A percentile compares a stretch with the other conserved stretches of the same genome.
These are phyloP conservation scores for Articulospora tetracladia DNA, from an alignment of 495 filamentous ascomycete genomes.

Conservation along the genomic window DNA sequence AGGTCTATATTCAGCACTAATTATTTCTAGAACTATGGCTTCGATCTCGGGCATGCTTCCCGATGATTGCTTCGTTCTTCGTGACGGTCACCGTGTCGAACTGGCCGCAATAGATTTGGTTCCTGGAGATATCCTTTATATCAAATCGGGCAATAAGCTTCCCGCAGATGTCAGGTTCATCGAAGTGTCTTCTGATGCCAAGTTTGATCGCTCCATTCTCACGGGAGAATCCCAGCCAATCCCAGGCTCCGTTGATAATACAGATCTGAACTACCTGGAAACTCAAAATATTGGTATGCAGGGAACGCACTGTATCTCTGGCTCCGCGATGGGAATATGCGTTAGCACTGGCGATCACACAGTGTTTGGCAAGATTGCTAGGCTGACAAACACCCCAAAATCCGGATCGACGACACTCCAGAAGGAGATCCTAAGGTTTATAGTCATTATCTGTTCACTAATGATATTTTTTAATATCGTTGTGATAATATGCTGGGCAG, in stretches of 20 bases:
- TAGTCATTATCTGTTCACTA: conserved; percentile 56
- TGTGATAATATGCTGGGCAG: conserved; percentile 55
- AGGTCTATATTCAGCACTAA: too few relatives aligned
- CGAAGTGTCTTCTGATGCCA: conserved; percentile 57
- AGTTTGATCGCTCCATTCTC: conserved; percentile 68
- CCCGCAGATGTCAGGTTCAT: conserved; percentile 66
- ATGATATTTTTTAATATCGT: conserved; percentile 49
- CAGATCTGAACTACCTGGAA: conserved; percentile 70
- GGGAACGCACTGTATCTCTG: conserved; percentile 65
- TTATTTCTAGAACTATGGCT: conserved; percentile 42
- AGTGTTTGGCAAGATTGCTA: conserved; percentile 52
- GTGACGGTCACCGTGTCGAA: conserved; percentile 48
- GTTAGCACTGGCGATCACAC: conserved; percentile 42
- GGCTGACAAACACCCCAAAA: conserved; percentile 58
- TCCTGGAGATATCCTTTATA: conserved; percentile 58
- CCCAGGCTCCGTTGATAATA: conserved; percentile 52
- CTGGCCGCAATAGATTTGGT: conserved; percentile 58
- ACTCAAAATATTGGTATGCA: conserved; percentile 67
- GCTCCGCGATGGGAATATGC: conserved; percentile 58
- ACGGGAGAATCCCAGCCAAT: conserved; percentile 66
- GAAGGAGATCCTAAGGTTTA: conserved; percentile 64
- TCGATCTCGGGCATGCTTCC: conserved; percentile 65
- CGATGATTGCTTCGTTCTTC: conserved; percentile 54
- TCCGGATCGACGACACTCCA: conserved; percentile 59
- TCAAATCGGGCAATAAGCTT: conserved; percentile 63